phyloP scores from a whole-genome alignment of 495 filamentous ascomycete genomes.

The Aspergillus cavernicola region DNA sequence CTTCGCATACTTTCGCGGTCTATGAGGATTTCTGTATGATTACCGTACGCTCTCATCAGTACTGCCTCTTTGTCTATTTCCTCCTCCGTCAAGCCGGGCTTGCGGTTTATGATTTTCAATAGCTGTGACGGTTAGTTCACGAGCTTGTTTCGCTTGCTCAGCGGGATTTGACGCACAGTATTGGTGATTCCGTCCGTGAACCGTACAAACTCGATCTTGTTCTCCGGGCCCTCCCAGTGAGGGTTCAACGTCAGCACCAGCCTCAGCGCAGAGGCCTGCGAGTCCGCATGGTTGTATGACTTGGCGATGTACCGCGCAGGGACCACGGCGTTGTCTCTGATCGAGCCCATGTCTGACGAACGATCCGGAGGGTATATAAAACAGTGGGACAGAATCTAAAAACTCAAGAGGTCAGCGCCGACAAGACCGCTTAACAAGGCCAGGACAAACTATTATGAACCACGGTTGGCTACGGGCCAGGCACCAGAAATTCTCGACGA shows the following conservation, averaged over 20 bases:
- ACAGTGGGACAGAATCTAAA: neutral
- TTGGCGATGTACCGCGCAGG: constrained; percentile 61
- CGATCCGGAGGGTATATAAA: neutral
- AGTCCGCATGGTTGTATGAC: constrained; percentile 70
- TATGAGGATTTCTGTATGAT: constrained; percentile 91
- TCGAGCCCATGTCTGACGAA: constrained; percentile 29
- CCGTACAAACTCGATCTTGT: constrained; percentile 78
- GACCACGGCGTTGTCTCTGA: constrained; percentile 17
- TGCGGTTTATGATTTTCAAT: constrained; percentile 80
- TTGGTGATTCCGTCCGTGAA: constrained; percentile 99
- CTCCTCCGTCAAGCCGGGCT: constrained; percentile 68
- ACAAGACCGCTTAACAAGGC: too few species aligned
- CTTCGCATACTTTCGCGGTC: constrained; percentile 81
- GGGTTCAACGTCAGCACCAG: constrained; percentile 78
- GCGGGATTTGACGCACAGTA: constrained; percentile 55
- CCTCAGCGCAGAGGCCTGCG: constrained; percentile 68
- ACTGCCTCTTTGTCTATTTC: constrained; percentile 83
- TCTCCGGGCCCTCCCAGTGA: constrained; percentile 71
- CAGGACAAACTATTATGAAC: neutral
- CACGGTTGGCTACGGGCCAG: neutral
- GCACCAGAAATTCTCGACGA: neutral
- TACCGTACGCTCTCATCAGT: constrained; percentile 88
- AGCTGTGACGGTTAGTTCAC: constrained; percentile 49
- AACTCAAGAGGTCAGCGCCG: neutral
- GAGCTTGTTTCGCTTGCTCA: neutral